Evolutionary conservation across 306 rosid species (phyloP).

Genomic region (Cicer judaicum): DNA sequence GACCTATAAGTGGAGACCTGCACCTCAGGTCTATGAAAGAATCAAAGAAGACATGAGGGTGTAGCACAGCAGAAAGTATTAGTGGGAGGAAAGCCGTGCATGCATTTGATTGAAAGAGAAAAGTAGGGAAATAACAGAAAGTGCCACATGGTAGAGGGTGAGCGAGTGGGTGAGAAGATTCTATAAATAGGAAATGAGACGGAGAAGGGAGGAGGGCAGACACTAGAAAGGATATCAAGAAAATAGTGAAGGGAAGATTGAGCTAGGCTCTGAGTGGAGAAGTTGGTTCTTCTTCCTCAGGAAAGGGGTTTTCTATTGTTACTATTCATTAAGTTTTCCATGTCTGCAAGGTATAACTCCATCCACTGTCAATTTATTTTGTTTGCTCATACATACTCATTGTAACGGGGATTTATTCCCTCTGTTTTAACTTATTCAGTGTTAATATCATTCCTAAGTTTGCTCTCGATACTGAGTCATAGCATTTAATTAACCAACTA

Average conservation of each 20-base stretch:
- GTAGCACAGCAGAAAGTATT: not conserved
- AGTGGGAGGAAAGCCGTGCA: not conserved
- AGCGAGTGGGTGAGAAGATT: constrained; percentile 5
- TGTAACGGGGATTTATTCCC: not conserved
- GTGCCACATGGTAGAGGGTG: not conserved
- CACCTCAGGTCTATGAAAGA: not conserved
- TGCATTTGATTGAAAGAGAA: not conserved
- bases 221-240: not conserved
- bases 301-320: not conserved
- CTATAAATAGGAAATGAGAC: not conserved
- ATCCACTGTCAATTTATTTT: not conserved
- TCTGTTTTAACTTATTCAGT: not conserved
- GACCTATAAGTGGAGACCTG: not conserved
- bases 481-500: not conserved
- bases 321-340: not conserved
- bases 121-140: constrained; percentile 2
- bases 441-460: not conserved
- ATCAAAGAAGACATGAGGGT: not conserved
- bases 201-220: not conserved
- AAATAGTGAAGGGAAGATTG: not conserved
- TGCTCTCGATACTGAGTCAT: not conserved
- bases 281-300: not conserved
- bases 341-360: not conserved
- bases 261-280: not conserved
- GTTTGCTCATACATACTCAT: not conserved